phyloP scores from a whole-genome alignment of 805 yeast species.

The Candida oleophila region DNA sequence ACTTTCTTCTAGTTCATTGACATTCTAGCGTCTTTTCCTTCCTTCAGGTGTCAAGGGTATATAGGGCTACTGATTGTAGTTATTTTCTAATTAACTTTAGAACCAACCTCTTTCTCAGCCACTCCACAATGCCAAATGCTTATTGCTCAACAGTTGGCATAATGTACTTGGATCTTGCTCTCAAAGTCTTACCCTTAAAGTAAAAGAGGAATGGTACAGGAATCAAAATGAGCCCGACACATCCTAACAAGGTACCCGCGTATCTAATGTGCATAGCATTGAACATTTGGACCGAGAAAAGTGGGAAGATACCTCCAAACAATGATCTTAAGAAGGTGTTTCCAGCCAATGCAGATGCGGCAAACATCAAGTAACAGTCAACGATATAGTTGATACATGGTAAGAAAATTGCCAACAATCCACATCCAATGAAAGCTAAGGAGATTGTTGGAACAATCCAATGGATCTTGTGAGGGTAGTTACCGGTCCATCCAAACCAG shows the following conservation, averaged over 20 bases:
- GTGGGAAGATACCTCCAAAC: slow-evolving; percentile 61
- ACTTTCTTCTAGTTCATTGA: no score
- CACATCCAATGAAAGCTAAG: slow-evolving; percentile 41
- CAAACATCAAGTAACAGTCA: slow-evolving; percentile 55
- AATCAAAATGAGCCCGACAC: slow-evolving; percentile 45
- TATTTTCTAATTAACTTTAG: no score
- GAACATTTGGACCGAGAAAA: slow-evolving; percentile 56
- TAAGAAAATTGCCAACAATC: slow-evolving; percentile 56
- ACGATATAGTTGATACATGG: slow-evolving; percentile 60
- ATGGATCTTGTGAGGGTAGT: slow-evolving; percentile 66
- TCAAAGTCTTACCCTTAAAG: slow-evolving; percentile 35
- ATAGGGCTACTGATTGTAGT: no score
- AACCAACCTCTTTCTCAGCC: no score
- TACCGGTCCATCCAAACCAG: slow-evolving; percentile 90
- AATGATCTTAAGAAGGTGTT: slow-evolving; percentile 58
- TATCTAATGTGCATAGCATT: slow-evolving; percentile 47
- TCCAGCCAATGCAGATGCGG: slow-evolving; percentile 67
- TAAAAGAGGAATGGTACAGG: slow-evolving; percentile 53
- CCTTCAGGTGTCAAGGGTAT: no score
- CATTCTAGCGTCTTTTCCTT: neutral
- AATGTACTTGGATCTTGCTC: slow-evolving; percentile 5
- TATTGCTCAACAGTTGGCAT: no score
- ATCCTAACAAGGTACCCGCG: slow-evolving; percentile 56
- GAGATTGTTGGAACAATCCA: slow-evolving; percentile 67
- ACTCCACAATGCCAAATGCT: no score